phyloP scores from a whole-genome alignment of 106 monocot species.

The Gastrodia elata region DNA sequence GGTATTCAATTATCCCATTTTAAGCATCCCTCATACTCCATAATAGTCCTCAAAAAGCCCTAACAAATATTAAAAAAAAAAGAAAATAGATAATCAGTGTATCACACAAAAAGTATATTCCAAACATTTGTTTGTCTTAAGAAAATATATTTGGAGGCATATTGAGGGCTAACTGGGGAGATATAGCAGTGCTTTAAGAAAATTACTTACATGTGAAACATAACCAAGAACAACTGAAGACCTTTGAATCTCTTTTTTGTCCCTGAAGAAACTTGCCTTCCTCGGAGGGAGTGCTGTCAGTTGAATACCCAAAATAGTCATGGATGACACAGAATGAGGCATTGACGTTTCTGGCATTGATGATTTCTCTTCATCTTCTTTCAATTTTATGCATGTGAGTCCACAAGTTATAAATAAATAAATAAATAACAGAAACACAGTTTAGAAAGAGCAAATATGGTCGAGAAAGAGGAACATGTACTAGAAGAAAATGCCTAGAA shows the following conservation, averaged over 20 bases:
- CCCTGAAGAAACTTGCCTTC: conserved; percentile 57
- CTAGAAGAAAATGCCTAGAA: background rate
- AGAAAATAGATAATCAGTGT: too few relatives aligned
- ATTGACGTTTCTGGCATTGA: conserved; percentile 21
- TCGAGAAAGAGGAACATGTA: background rate
- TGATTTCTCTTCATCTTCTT: conserved; percentile 26
- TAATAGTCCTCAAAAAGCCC: too few relatives aligned
- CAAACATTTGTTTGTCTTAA: too few relatives aligned
- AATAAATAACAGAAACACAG: background rate
- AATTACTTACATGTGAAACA: conserved; percentile 85
- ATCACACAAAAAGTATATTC: too few relatives aligned
- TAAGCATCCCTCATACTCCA: too few relatives aligned
- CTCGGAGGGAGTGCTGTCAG: conserved; percentile 46
- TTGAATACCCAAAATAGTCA: conserved; percentile 70
- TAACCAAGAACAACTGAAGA: conserved; percentile 83
- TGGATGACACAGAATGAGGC: conserved; percentile 31
- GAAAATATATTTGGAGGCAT: too few relatives aligned
- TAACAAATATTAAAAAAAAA: too few relatives aligned
- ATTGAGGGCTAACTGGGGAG: too few relatives aligned
- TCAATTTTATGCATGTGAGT: background rate
- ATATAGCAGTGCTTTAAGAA: too few relatives aligned
- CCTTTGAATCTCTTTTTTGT: conserved; percentile 79
- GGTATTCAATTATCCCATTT: too few relatives aligned
- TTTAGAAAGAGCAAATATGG: background rate
- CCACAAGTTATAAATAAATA: background rate